These are phyloP conservation scores for Mrakia frigida DNA, from an alignment of 768 basidiomycete species.

Conservation along the genomic window DNA sequence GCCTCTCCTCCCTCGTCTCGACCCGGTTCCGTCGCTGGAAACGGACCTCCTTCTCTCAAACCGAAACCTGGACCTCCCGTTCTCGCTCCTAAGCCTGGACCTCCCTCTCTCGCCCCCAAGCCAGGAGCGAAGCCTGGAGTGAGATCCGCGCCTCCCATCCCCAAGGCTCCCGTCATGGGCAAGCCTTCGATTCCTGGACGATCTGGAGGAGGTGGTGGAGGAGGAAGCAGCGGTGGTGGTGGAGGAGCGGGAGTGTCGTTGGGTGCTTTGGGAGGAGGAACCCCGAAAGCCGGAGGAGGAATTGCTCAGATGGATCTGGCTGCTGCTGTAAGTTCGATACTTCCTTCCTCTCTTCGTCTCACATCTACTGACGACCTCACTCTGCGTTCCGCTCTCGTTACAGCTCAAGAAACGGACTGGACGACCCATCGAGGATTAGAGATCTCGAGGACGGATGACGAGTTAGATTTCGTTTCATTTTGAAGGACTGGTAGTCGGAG, in stretches of 20 bases:
- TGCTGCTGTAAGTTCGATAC: constrained; percentile 55
- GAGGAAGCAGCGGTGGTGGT: not conserved
- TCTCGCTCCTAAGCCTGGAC: constrained; percentile 50
- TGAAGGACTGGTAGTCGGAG: no score
- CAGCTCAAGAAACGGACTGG: constrained; percentile 24
- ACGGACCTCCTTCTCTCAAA: constrained; percentile 49
- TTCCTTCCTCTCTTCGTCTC: no score
- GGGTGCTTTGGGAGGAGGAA: constrained; percentile 26
- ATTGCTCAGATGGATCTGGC: constrained; percentile 73
- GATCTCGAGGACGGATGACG: not conserved
- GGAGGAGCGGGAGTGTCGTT: constrained; percentile 5
- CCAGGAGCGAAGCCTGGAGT: constrained; percentile 40
- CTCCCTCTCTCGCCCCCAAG: constrained; percentile 61
- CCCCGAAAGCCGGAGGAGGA: constrained; percentile 28
- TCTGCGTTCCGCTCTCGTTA: not conserved
- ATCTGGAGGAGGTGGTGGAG: constrained; percentile 40
- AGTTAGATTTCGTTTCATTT: no score
- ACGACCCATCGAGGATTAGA: constrained; percentile 20
- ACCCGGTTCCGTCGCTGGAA: constrained; percentile 38
- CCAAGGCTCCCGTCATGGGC: constrained; percentile 39
- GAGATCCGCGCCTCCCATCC: constrained; percentile 60
- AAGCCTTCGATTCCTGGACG: constrained; percentile 39
- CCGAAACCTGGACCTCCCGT: constrained; percentile 57
- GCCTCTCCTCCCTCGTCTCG: constrained; percentile 34
- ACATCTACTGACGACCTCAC: not conserved